These are phyloP conservation scores for Capsicum baccatum DNA, from an alignment of 257 asterid species.

Conservation along the genomic window DNA sequence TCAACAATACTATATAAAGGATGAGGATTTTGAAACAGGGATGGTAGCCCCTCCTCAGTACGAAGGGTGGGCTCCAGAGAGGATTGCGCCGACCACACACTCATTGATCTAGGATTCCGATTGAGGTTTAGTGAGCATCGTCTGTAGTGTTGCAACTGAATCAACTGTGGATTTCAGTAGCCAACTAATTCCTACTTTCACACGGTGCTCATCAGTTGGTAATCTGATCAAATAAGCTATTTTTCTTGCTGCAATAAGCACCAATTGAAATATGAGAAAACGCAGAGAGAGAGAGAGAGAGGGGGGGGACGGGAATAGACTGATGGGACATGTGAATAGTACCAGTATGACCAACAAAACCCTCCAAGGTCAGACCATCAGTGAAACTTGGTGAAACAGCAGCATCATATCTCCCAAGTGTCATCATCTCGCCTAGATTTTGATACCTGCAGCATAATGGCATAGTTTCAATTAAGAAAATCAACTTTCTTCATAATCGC, in stretches of 20 bases:
- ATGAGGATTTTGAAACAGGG: background rate
- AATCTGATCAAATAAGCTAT: conserved; percentile 80
- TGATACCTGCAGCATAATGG: conserved; percentile 64
- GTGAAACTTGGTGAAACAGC: conserved; percentile 83
- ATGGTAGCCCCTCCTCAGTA: background rate
- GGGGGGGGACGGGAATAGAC: background rate
- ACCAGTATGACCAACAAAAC: conserved; percentile 94
- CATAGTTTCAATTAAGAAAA: background rate
- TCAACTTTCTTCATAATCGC: background rate
- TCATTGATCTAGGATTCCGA: conserved; percentile 45
- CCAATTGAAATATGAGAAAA: background rate
- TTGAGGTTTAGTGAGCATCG: conserved; percentile 61
- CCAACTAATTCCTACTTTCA: conserved; percentile 94
- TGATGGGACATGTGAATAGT: conserved; percentile 23
- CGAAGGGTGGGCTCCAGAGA: background rate
- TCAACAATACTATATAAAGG: background rate
- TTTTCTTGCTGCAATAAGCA: conserved; percentile 75
- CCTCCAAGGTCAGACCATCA: conserved; percentile 87
- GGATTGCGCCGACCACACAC: background rate
- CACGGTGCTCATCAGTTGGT: conserved; percentile 90
- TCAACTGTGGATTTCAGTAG: conserved; percentile 78
- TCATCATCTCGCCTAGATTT: conserved; percentile 97
- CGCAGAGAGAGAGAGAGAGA: background rate
- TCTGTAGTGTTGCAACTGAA: conserved; percentile 74
- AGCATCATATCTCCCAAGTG: conserved; percentile 87